Evolutionary conservation across 2,329 filamentous ascomycete genomes (phyloP).

Genomic region (Falciphora oryzae): DNA sequence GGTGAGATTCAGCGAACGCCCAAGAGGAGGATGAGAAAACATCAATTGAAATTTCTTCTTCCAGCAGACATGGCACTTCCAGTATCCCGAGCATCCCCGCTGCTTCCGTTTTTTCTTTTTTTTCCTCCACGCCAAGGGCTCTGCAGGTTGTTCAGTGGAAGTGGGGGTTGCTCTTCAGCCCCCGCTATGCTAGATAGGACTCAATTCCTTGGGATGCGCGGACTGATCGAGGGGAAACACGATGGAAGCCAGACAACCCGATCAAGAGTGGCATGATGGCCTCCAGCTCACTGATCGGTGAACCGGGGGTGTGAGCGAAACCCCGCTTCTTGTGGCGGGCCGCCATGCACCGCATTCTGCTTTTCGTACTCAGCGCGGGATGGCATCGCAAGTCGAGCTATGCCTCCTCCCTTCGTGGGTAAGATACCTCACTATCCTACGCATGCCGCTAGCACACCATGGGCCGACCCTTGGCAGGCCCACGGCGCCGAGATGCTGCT

Average conservation of each 20-base stretch:
- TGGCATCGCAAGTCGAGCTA: background rate
- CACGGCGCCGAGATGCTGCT: background rate
- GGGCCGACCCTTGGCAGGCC: background rate
- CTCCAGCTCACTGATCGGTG: background rate
- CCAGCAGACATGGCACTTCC: background rate
- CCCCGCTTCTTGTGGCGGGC: background rate
- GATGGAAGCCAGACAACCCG: background rate
- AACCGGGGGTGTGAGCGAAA: background rate
- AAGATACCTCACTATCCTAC: background rate
- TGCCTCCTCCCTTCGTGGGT: background rate
- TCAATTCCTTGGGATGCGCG: background rate
- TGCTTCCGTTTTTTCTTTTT: background rate
- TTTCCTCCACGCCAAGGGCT: background rate
- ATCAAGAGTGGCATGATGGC: background rate
- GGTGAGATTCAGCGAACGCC: too few species aligned
- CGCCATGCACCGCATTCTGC: background rate
- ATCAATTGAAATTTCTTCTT: background rate
- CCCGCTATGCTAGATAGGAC: too few species aligned
- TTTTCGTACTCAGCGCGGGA: background rate
- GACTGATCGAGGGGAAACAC: background rate
- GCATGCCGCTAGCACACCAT: background rate
- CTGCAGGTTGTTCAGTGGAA: background rate
- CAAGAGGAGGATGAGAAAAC: background rate
- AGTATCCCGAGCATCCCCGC: background rate
- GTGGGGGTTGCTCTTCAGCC: background rate